These are phyloP conservation scores for Russula abietina DNA, from an alignment of 768 basidiomycete genomes.

Conservation along the genomic window DNA sequence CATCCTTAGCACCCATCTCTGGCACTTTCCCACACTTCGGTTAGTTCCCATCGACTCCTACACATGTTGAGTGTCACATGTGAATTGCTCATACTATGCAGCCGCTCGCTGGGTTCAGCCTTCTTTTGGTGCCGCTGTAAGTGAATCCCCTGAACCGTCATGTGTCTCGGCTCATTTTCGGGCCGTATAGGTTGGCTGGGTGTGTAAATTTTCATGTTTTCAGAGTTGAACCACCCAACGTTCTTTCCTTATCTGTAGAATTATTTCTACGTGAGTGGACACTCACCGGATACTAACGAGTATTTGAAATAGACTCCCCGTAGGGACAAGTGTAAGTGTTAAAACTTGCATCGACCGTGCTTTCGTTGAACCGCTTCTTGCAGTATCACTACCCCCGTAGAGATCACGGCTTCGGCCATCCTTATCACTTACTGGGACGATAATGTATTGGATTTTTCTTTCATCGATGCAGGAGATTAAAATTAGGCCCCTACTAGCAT, in stretches of 20 bases:
- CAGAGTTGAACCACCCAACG: not conserved
- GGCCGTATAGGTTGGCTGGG: slow-evolving; percentile 29
- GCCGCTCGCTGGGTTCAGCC: slow-evolving; percentile 36
- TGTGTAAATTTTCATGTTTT: slow-evolving; percentile 18
- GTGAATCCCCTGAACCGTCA: slow-evolving; percentile 10
- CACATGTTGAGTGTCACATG: not conserved
- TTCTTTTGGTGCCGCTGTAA: slow-evolving; percentile 34
- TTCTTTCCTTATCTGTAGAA: slow-evolving; percentile 33
- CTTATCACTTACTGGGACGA: slow-evolving; percentile 69
- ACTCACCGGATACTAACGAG: not conserved
- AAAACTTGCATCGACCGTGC: not conserved
- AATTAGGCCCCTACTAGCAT: slow-evolving; percentile 30
- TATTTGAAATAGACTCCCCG: slow-evolving; percentile 1
- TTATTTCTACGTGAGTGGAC: slow-evolving; percentile 43
- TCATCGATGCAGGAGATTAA: not conserved
- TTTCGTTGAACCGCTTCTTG: not conserved
- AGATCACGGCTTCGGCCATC: slow-evolving; percentile 66
- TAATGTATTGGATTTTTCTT: slow-evolving; percentile 37
- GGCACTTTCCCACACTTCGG: slow-evolving; percentile 74
- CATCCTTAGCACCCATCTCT: slow-evolving; percentile 71
- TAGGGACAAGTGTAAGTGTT: slow-evolving; percentile 32
- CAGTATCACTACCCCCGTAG: slow-evolving; percentile 59
- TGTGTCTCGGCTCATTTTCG: not conserved
- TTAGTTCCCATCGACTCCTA: slow-evolving; percentile 25
- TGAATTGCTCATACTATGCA: not conserved